A percentile compares a stretch with the other conserved stretches of the same genome.
phyloP scores from a whole-genome alignment of 768 basidiomycete genomes.

The Amanita subjunquillea region DNA sequence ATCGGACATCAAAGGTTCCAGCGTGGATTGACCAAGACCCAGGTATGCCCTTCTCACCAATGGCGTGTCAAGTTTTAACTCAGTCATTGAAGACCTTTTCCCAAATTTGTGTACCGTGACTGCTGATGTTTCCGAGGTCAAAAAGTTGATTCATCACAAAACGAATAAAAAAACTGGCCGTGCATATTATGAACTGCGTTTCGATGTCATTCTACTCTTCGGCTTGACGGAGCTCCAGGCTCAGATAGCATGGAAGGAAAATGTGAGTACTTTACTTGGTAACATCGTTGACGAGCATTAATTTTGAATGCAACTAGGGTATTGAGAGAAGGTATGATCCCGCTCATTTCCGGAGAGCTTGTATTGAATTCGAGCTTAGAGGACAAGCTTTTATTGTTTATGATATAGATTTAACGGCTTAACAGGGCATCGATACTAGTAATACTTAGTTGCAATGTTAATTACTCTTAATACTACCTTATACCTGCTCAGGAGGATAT shows the following conservation, averaged over 20 bases:
- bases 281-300: not conserved
- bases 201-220: constrained; percentile 30
- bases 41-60: constrained; percentile 2
- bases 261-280: constrained; percentile 13
- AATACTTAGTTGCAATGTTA: too few relatives aligned
- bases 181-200: constrained; percentile 17
- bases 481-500: too few relatives aligned
- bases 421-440: too few relatives aligned
- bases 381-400: constrained; percentile 2
- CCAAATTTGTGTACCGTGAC: constrained; percentile 12
- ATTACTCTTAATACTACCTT: too few relatives aligned
- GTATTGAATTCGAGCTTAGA: not conserved
- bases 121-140: constrained; percentile 11
- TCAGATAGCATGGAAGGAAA: constrained; percentile 32
- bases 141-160: not conserved
- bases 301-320: constrained; percentile 1
- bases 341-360: not conserved
- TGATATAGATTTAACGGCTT: not conserved
- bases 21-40: constrained; percentile 9
- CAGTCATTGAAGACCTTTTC: constrained; percentile 8
- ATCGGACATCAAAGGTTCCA: constrained; percentile 8
- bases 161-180: not conserved
- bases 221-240: constrained; percentile 37
- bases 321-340: constrained; percentile 9
- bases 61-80: not conserved